Base-by-base conservation (phyloP, 176 grass and related monocot genomes). In the Oryza nivara region DNA sequence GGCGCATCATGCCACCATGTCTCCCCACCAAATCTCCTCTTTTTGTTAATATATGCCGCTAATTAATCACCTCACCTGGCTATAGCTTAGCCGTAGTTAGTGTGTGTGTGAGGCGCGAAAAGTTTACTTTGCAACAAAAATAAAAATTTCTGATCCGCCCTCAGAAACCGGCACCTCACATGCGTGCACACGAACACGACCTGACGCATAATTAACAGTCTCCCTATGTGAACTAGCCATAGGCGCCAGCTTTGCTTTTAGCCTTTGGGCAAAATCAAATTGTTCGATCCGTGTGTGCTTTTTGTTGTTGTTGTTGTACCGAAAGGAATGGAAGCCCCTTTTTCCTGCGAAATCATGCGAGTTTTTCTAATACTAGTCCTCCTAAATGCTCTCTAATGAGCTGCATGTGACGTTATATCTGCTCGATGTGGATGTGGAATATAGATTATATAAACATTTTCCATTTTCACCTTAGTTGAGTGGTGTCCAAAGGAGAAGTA, bases 111-210 rank as follows among this genome's bases (percentile, higher is more conserved):
- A 70, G 71, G 64, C 79, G 36, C 19, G 80, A 20, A 83, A 58
- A 8, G 80, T 36, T 49, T 10, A 11, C 77, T 72, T 61, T 43
- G n/a, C 2, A 17, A 36, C 35, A 12, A 58, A 73, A 35, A 17
- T 7, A 58, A 58, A 58, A 58, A 56, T 56, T 56, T 86, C 70
- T 15, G 5, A 30, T 43, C 28, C 9, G 38, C 5, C 28, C 28
- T 69, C 36, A 12, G 60, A 44, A 52, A 12, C 75, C 65, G 77
- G 87, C 87, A 41, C 51, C 82, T 80, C 87, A 70, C 88, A 72
- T 60, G 88, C 82, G 64, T 60, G 88, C 83, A 51, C 66, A 58
- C 36, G 67, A 89, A 72, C 72, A 72, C 78, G 72, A 82, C 83
- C 78, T 26, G 34, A 9, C 16, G 65, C 82, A 60, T 84, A 84